Base-by-base conservation (phyloP, 2,329 filamentous ascomycete genomes). In the Aspergillus novoparasiticus region DNA sequence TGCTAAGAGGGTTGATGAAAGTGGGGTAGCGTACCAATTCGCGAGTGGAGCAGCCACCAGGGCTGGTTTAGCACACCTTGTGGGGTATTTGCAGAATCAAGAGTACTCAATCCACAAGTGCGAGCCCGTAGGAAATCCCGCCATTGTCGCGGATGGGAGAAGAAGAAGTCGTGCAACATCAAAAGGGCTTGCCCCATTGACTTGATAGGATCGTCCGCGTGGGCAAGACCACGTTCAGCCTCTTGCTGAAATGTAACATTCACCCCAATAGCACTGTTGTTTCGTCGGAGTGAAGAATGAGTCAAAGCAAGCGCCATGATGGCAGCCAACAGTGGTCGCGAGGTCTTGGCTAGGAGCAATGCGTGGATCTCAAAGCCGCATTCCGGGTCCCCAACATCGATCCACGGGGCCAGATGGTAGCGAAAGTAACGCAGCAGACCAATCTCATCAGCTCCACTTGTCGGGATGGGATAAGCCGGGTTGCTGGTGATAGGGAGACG, bases 331-430 rank as follows among this genome's bases (percentile, higher is more conserved):
- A 72, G 34, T 21, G 68, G 55, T 28, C 66, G 46, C 30, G 67
- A 66, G 0, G 63, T 64, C 23, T 69, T 65, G 2, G 65, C 68
- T 16, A 71, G 65, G 6, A 72, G 68, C 19, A 72, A 54, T 2
- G 66, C 63, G 11, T 70, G 64, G 2, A 71, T 58, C 3, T 66
- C 69, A 19, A 72, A 65, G 0, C 69, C 64, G 32, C 70, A 67
- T 30, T 67, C 66, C 1, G 70, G 68, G 30, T 72, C 69, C 6
- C 69, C 70, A 0, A 63, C 63, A 23, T 72, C 70, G 11, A 72
- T 71, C 70, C 70, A 72, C 16, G 70, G 69, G 28, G 68, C 65
- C 21, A 72, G 54, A 12, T 68, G 56, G 53, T 72, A 72, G 14
- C 70, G 66, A 23, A 72, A 72, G 55, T 72, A 69, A 19, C 70